Base-by-base conservation (phyloP, 2,329 filamentous ascomycete species). In the Daldinia sp. region DNA sequence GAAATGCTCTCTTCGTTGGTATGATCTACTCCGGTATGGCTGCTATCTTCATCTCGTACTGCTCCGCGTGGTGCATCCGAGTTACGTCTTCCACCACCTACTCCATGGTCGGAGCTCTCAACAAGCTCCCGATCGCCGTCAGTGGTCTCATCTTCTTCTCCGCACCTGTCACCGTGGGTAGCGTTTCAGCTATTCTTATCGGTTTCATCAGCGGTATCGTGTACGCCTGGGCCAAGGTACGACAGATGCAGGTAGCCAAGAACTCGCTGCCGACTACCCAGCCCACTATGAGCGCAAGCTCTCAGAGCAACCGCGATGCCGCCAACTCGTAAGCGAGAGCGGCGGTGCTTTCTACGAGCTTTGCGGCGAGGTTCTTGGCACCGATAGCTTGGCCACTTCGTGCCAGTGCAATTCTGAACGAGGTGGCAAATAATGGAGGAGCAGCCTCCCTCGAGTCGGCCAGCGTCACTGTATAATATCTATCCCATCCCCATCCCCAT, bases 11-110 rank as follows among this genome's bases (percentile, higher is more conserved):
- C 71, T 85, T 96, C 70, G 80, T 91, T 63, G 92, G 94, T 74
- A 97, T 98, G 92, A 81, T 98, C 73, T 91, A 98, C 79, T 97
- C 95, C 4, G 95, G 95, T 63, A 84, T 97, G 55, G 94, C 89
- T 32, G 92, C 94, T 51, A 94, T 98, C 74, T 97, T 97, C 81
- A 99, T 99, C 78, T 98, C 94, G n/a, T 99, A 99, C 85, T 96
- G 93, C 75, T 97, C 94, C 13, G 95, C 95, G 34, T 99, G 95
- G 95, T 98, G 95, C 76, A 96, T 99, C 68, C 94, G 95, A 70
- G 92, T 97, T 68, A 98, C 95, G 6, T 96, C 94, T 0, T 97
- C 94, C 15, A 99, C 95, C 7, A 99, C 95, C 1, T 99, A 98
- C 83, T 96, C 92, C 27, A 98, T 99, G 94, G 95, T 98, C 58